These are phyloP conservation scores for Fusarium succisae DNA, from an alignment of 2,329 filamentous ascomycete species.

Conservation along the genomic window DNA sequence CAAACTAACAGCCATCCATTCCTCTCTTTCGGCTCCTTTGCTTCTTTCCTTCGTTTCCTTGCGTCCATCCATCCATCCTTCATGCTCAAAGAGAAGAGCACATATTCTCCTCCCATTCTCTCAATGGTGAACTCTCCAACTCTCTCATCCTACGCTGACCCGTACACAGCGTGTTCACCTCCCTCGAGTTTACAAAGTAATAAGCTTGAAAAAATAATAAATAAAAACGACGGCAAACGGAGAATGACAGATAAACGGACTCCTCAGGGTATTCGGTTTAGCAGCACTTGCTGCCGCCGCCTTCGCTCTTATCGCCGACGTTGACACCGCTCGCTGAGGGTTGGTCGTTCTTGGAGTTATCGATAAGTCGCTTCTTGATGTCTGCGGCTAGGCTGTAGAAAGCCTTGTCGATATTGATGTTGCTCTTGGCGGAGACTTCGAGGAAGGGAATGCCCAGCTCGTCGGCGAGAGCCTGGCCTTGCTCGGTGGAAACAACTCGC, in stretches of 20 bases:
- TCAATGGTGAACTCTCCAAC: slow-evolving; percentile 27
- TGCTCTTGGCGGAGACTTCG: slow-evolving; percentile 97
- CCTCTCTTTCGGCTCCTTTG: slow-evolving; percentile 21
- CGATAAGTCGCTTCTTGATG: slow-evolving; percentile 98
- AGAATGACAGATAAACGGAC: slow-evolving; percentile 33
- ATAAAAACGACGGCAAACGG: slow-evolving; percentile 36
- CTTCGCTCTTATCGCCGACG: slow-evolving; percentile 70
- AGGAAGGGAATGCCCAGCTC: slow-evolving; percentile 98
- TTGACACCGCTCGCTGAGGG: slow-evolving; percentile 69
- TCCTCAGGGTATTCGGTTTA: slow-evolving; percentile 54
- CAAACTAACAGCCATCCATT: slow-evolving; percentile 26
- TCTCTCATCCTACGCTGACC: slow-evolving; percentile 25
- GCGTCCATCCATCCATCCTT: slow-evolving; percentile 4
- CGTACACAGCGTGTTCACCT: slow-evolving; percentile 20
- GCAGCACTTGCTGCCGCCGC: slow-evolving; percentile 78
- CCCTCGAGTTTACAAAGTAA: slow-evolving; percentile 37
- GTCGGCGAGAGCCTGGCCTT: slow-evolving; percentile 91
- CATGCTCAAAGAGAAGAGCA: not conserved
- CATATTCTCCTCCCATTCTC: slow-evolving; percentile 19
- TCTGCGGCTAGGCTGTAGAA: slow-evolving; percentile 95
- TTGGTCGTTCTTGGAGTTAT: slow-evolving; percentile 83
- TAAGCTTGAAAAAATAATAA: slow-evolving; percentile 37
- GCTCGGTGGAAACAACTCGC: slow-evolving; percentile 90
- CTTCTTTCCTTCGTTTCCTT: slow-evolving; percentile 22
- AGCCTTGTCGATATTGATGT: slow-evolving; percentile 99